Evolutionary conservation across 257 asterid genomes (phyloP).

Genomic region (Solanum stenotomum): DNA sequence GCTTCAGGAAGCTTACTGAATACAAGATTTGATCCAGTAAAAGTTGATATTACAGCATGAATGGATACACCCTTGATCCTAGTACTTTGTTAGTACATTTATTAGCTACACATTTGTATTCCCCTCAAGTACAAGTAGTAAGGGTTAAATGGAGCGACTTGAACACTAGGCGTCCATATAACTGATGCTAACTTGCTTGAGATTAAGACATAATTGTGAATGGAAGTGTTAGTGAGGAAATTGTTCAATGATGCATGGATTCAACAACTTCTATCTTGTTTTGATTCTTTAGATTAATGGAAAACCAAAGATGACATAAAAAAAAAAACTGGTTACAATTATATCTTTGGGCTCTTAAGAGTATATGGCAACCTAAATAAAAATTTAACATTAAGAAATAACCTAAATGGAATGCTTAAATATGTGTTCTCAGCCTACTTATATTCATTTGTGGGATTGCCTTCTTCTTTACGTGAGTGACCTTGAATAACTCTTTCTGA

Average conservation of each 20-base stretch:
- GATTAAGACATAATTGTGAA: not conserved
- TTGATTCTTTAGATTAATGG: not conserved
- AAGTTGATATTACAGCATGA: not conserved
- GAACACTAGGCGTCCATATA: not conserved
- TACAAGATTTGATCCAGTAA: not conserved
- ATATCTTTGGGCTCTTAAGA: too few relatives aligned
- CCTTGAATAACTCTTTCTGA: too few relatives aligned
- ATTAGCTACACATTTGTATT: not conserved
- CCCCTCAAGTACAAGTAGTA: not conserved
- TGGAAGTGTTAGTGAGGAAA: not conserved
- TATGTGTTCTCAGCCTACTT: too few relatives aligned
- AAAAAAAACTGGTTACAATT: not conserved
- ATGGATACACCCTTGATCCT: not conserved
- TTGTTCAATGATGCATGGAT: not conserved
- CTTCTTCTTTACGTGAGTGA: too few relatives aligned
- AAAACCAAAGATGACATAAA: not conserved
- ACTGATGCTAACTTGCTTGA: not conserved
- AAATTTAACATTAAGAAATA: too few relatives aligned
- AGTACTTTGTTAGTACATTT: not conserved
- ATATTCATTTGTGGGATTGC: too few relatives aligned
- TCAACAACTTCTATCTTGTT: not conserved
- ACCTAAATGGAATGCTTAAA: too few relatives aligned
- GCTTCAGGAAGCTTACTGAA: not conserved
- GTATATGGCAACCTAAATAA: too few relatives aligned
- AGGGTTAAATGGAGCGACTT: not conserved